These are phyloP conservation scores for Trypanosoma cruzi DNA, from an alignment of 208 protist species.

Conservation along the genomic window DNA sequence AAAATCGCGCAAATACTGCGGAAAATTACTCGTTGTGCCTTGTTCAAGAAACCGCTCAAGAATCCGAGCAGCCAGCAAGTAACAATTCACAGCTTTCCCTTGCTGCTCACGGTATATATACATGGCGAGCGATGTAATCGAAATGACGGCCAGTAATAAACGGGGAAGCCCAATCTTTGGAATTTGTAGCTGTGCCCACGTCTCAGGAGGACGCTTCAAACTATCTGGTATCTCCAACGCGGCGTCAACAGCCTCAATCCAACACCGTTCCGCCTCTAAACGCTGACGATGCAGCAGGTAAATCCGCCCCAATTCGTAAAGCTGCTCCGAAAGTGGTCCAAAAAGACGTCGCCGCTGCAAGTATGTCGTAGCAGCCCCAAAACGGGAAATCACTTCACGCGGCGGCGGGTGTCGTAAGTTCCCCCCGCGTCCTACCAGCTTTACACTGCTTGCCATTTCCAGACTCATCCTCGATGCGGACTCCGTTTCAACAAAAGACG, in stretches of 20 bases:
- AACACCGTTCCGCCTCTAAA: slow-evolving; percentile 52
- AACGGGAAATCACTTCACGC: slow-evolving; percentile 48
- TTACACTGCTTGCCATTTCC: not conserved
- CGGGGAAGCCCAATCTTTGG: slow-evolving; percentile 35
- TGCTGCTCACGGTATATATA: slow-evolving; percentile 59
- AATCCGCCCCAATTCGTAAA: slow-evolving; percentile 70
- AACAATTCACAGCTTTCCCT: slow-evolving; percentile 48
- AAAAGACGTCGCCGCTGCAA: slow-evolving; percentile 60
- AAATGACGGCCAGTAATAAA: slow-evolving; percentile 38
- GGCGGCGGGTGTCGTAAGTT: not conserved
- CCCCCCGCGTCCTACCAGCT: no score
- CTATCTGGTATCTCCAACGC: slow-evolving; percentile 58
- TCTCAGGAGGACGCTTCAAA: slow-evolving; percentile 29
- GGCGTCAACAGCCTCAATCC: slow-evolving; percentile 72
- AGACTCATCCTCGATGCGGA: not conserved
- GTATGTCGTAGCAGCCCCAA: slow-evolving; percentile 42
- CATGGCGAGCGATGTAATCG: slow-evolving; percentile 69
- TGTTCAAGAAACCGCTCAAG: slow-evolving; percentile 44
- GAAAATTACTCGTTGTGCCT: slow-evolving; percentile 30
- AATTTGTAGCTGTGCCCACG: slow-evolving; percentile 17
- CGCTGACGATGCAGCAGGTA: slow-evolving; percentile 43
- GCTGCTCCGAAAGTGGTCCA: slow-evolving; percentile 61
- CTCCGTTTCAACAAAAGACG: slow-evolving; percentile 2
- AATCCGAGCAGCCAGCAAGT: slow-evolving; percentile 49
- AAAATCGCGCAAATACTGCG: slow-evolving; percentile 43